These are phyloP conservation scores for Trichoderma hamatum DNA, from an alignment of 2,329 filamentous ascomycete genomes.

Conservation along the genomic window DNA sequence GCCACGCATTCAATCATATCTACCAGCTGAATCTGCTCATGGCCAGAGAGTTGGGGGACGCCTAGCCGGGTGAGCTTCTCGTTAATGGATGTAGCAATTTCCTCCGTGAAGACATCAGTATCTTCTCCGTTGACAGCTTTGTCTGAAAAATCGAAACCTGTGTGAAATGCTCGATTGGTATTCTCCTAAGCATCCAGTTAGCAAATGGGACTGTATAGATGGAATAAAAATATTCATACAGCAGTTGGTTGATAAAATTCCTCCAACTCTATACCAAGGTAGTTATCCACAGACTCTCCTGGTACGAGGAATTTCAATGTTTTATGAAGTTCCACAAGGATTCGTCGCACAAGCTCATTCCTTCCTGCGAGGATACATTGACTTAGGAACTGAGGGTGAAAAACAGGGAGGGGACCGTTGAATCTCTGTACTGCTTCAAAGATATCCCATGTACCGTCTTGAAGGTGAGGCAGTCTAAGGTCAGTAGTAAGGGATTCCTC, in stretches of 20 bases:
- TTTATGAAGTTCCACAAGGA: slow-evolving; percentile 72
- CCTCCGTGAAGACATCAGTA: slow-evolving; percentile 67
- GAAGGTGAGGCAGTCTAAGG: slow-evolving; percentile 52
- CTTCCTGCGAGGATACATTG: slow-evolving; percentile 87
- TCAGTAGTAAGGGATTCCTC: slow-evolving; percentile 61
- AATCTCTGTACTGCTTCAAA: slow-evolving; percentile 82
- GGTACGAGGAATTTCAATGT: slow-evolving; percentile 81
- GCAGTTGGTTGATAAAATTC: slow-evolving; percentile 54
- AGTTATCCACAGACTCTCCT: slow-evolving; percentile 78
- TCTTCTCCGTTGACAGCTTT: slow-evolving; percentile 1
- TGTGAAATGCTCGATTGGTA: background rate
- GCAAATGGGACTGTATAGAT: background rate
- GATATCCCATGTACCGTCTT: slow-evolving; percentile 64
- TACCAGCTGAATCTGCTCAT: slow-evolving; percentile 82
- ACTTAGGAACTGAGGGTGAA: slow-evolving; percentile 87
- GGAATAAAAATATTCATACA: background rate
- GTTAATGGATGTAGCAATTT: slow-evolving; percentile 69
- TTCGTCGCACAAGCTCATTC: slow-evolving; percentile 66
- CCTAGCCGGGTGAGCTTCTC: slow-evolving; percentile 74
- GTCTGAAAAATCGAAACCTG: slow-evolving; percentile 12
- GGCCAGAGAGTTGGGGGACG: slow-evolving; percentile 78
- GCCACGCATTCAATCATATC: slow-evolving; percentile 85
- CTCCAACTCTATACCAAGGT: slow-evolving; percentile 67
- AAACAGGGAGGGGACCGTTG: slow-evolving; percentile 85
- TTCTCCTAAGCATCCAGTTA: background rate